Conservation (phyloP, 441 rosid genomes). For the Arabidopsis lyrata region DNA sequence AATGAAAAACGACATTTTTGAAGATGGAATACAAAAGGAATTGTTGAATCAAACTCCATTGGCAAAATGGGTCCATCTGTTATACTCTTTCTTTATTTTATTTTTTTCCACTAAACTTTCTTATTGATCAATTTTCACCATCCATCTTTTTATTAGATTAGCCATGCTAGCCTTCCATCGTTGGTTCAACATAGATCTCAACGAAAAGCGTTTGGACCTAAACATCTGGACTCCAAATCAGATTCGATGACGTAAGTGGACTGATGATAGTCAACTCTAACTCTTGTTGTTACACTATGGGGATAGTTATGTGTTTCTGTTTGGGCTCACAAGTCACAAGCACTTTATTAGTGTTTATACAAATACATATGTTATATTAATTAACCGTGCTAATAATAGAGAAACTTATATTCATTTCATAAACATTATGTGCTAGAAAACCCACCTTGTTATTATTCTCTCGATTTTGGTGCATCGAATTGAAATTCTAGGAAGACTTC, state of each 20-base stretch:
- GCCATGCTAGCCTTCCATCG: constrained; percentile 20
- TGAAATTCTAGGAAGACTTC: neutral
- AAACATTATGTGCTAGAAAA: neutral
- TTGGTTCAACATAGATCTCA: constrained; percentile 13
- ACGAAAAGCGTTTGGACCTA: constrained; percentile 12
- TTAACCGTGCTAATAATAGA: neutral
- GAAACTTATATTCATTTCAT: neutral
- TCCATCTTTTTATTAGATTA: constrained; percentile 21
- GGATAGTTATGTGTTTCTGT: neutral
- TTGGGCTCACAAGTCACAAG: neutral
- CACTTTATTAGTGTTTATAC: neutral
- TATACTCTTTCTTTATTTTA: constrained; percentile 10
- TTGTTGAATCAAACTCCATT: constrained; percentile 16
- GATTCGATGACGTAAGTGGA: constrained; percentile 29
- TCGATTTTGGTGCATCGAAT: neutral
- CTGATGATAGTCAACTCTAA: constrained; percentile 22
- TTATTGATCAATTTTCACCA: constrained; percentile 27
- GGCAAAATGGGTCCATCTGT: constrained; percentile 7
- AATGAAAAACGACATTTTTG: neutral
- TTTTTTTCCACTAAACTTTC: constrained; percentile 14
- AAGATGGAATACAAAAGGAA: constrained; percentile 23
- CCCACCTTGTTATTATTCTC: neutral
- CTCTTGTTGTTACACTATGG: neutral
- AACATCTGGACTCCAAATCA: constrained; percentile 15
- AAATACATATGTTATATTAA: neutral